phyloP scores from a whole-genome alignment of 257 asterid genomes.

The Marsdenia floribunda region DNA sequence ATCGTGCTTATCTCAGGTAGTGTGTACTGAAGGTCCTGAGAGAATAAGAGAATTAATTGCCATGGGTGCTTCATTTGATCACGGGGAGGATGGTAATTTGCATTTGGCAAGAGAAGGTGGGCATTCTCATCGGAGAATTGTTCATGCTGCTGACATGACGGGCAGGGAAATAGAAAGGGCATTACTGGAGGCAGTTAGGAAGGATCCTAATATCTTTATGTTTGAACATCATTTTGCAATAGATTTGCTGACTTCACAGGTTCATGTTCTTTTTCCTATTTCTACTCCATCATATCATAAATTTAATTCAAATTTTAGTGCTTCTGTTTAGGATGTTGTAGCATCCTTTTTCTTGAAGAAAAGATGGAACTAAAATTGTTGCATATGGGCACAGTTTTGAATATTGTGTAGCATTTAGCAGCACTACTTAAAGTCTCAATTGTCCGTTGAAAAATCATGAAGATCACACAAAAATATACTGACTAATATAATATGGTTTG shows the following conservation, averaged over 20 bases:
- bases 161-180: slow-evolving; percentile 98
- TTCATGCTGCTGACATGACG: slow-evolving; percentile 99
- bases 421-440: neutral
- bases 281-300: neutral
- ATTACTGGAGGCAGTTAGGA: slow-evolving; percentile 71
- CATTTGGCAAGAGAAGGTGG: slow-evolving; percentile 99
- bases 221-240: slow-evolving; percentile 93
- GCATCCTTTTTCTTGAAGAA: neutral
- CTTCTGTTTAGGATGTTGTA: neutral
- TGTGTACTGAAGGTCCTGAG: slow-evolving; percentile 98
- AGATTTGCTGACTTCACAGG: slow-evolving; percentile 91
- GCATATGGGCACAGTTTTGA: neutral
- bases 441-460: neutral
- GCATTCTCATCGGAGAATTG: slow-evolving; percentile 93
- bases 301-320: neutral
- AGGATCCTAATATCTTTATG: slow-evolving; percentile 74
- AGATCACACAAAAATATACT: neutral
- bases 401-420: neutral
- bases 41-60: slow-evolving; percentile 91
- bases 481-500: slow-evolving; percentile 25
- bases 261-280: slow-evolving; percentile 16
- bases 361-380: neutral
- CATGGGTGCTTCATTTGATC: slow-evolving; percentile 99
- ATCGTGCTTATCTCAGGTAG: slow-evolving; percentile 51
- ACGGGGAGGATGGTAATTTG: slow-evolving; percentile 96